Conservation (phyloP, 441 rosid genomes). For the Hypseocharis bilobata region DNA sequence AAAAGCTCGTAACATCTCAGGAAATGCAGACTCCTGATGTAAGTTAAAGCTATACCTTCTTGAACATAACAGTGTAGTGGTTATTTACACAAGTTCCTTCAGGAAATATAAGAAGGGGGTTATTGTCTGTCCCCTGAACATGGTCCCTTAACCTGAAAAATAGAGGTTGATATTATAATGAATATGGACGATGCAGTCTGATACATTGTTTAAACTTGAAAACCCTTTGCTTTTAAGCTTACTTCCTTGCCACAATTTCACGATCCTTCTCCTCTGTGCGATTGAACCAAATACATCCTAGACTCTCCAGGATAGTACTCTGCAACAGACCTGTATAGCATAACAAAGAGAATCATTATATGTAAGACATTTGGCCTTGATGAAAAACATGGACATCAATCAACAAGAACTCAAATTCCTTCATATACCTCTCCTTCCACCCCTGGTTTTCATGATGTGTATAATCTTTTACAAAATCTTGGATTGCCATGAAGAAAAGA, state of each 20-base stretch:
- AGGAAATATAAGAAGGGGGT: conserved; percentile 97
- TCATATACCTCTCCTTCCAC: not conserved
- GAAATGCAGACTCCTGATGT: not conserved
- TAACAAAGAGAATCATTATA: not conserved
- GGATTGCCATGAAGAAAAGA: too few species aligned
- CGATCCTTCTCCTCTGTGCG: conserved; percentile 92
- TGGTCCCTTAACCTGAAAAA: conserved; percentile 78
- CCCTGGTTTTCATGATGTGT: not conserved
- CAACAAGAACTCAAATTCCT: not conserved
- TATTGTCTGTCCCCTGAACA: conserved; percentile 74
- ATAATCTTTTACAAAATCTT: too few species aligned
- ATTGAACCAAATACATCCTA: conserved; percentile 96
- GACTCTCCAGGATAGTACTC: conserved; percentile 87
- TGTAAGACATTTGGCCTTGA: too few species aligned
- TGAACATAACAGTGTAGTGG: conserved; percentile 91
- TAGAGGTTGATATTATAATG: conserved; percentile 15
- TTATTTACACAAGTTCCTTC: conserved; percentile 95
- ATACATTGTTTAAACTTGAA: conserved; percentile 4
- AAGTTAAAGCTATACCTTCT: conserved; percentile 57
- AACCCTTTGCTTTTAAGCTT: conserved; percentile 20
- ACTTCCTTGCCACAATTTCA: conserved; percentile 87
- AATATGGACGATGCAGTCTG: conserved; percentile 6
- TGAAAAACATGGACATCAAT: too few species aligned
- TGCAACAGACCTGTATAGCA: conserved; percentile 65
- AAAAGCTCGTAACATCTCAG: not conserved